Evolutionary conservation across 371 early-diverging fungal genomes (phyloP).

Genomic region (Rhizopus arrhizus): DNA sequence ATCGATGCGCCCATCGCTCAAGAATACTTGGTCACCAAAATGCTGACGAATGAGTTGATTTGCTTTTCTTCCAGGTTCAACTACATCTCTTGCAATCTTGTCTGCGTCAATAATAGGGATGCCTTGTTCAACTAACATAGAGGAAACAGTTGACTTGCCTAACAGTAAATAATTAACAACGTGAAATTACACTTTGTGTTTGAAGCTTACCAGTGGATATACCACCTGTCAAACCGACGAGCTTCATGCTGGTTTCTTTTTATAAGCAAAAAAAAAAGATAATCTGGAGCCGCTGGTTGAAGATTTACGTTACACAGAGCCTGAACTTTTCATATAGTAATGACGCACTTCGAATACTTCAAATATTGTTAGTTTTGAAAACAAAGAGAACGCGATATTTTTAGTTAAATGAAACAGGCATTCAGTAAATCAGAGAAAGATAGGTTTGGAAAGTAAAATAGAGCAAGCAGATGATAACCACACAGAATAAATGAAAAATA

Average conservation of each 20-base stretch:
- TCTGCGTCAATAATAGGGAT: constrained; percentile 94
- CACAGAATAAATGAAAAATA: too few species aligned
- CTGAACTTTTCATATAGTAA: too few species aligned
- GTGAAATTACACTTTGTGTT: background rate
- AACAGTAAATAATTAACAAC: background rate
- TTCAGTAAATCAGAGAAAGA: too few species aligned
- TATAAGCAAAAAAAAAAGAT: too few species aligned
- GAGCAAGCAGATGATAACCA: too few species aligned
- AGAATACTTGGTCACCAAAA: constrained; percentile 75
- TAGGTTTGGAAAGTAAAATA: too few species aligned
- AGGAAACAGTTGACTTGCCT: constrained; percentile 86
- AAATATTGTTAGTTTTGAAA: too few species aligned
- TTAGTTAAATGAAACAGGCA: too few species aligned
- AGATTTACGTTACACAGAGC: too few species aligned
- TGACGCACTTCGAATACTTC: too few species aligned
- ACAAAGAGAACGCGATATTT: too few species aligned
- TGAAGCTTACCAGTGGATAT: constrained; percentile 79
- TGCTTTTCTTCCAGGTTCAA: constrained; percentile 76
- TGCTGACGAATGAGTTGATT: constrained; percentile 70
- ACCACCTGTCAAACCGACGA: constrained; percentile 92
- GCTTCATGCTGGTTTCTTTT: constrained; percentile 59
- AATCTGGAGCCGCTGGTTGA: too few species aligned
- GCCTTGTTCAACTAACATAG: constrained; percentile 51
- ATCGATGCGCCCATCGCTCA: constrained; percentile 64
- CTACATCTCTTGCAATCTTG: constrained; percentile 84